phyloP scores from a whole-genome alignment of 2,329 filamentous ascomycete species.

The Pseudogymnoascus sp. region DNA sequence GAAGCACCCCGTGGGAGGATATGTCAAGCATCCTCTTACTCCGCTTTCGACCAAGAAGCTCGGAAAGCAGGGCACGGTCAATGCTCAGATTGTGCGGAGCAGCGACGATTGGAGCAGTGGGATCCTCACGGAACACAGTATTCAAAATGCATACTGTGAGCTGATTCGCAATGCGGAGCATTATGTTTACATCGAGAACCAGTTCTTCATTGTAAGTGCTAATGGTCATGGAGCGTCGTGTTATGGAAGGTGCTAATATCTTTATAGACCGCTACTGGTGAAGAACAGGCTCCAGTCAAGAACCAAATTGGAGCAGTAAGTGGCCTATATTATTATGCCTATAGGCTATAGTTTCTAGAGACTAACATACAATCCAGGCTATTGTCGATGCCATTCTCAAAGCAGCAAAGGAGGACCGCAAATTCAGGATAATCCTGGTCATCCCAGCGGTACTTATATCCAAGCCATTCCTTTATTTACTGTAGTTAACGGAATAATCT shows the following conservation, averaged over 20 bases:
- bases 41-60: slow-evolving; percentile 60
- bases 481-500: background rate
- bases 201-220: slow-evolving; percentile 70
- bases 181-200: slow-evolving; percentile 96
- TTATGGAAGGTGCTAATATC: slow-evolving; percentile 34
- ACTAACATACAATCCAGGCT: slow-evolving; percentile 34
- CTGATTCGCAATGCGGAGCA: slow-evolving; percentile 83
- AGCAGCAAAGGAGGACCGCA: slow-evolving; percentile 73
- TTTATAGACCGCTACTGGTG: slow-evolving; percentile 65
- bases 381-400: slow-evolving; percentile 86
- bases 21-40: slow-evolving; percentile 69
- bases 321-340: background rate
- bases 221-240: background rate
- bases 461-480: background rate
- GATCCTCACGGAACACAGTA: slow-evolving; percentile 75
- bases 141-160: slow-evolving; percentile 80
- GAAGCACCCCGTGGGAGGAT: slow-evolving; percentile 81
- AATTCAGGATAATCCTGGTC: slow-evolving; percentile 83
- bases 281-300: slow-evolving; percentile 76
- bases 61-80: slow-evolving; percentile 61
- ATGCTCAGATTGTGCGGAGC: slow-evolving; percentile 80
- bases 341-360: background rate
- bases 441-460: slow-evolving; percentile 55
- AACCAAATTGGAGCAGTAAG: slow-evolving; percentile 67
- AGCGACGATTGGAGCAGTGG: slow-evolving; percentile 92